phyloP scores from a whole-genome alignment of 2,329 filamentous ascomycete genomes.

The Catunica adiposa region DNA sequence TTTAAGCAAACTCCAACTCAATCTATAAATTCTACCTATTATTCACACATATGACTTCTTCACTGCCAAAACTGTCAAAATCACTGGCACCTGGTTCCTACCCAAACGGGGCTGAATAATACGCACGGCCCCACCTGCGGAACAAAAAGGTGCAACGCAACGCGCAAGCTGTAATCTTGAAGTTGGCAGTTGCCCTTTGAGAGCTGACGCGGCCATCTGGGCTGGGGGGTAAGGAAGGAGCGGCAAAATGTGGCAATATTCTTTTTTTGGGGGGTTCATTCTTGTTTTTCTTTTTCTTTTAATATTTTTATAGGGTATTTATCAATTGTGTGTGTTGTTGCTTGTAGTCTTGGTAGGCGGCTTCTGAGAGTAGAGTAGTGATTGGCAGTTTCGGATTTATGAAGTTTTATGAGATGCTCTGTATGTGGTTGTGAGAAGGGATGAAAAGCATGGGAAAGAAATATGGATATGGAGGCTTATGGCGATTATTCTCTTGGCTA shows the following conservation, averaged over 20 bases:
- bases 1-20: not conserved
- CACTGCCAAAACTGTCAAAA: not conserved
- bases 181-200: slow-evolving; percentile 1
- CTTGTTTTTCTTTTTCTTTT: not conserved
- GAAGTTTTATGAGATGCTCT: not conserved
- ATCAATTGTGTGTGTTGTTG: no score
- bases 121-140: not conserved
- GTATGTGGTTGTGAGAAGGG: not conserved
- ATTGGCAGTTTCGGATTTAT: not conserved
- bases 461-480: not conserved
- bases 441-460: not conserved
- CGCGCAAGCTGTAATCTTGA: slow-evolving; percentile 6
- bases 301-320: not conserved
- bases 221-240: not conserved
- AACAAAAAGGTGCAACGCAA: slow-evolving; percentile 5
- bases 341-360: not conserved
- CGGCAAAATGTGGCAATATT: not conserved
- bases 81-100: not conserved
- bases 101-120: not conserved
- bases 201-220: slow-evolving; percentile 5
- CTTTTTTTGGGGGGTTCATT: not conserved
- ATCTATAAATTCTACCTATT: not conserved
- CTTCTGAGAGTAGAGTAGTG: not conserved
- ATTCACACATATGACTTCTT: not conserved
- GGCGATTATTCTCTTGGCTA: not conserved